Base-by-base conservation (phyloP, 495 filamentous ascomycete genomes). In the Neurospora intermedia region DNA sequence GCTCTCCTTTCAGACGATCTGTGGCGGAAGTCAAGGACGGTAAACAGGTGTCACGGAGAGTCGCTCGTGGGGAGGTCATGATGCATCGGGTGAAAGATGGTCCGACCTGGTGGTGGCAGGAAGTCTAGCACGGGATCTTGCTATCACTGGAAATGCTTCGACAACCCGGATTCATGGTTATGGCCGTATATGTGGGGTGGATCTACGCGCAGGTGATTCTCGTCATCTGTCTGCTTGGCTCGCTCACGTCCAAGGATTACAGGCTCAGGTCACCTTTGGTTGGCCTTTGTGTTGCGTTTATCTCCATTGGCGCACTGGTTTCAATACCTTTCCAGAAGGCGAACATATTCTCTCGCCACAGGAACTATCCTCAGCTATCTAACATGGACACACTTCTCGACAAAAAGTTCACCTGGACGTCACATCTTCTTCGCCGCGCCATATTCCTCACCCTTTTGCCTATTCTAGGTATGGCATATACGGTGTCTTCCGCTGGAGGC, bases 311-410 rank as follows among this genome's bases (percentile, higher is more conserved):
- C 43, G 89, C 90, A 27, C 80, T 92, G 20, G 75, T 90, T 16
- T 89, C 91, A 13, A 83, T 92, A 35, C 92, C 92, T 4, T 88
- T 92, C 75, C 89, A 92, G 72, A 90, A 90, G 78, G 92, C 89
- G 16, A 88, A 86, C 69, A 70, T 93, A 20, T 90, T 93, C 79
- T 88, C 87, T 48, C 85, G 89, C 15, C 83, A 87, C 13, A 85
- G 91, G 48, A 85, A 85, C 69, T 83, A 84, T 69, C 83, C 83
- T 16, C 86, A 84, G 46, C 89, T 84, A 16, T 88, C 89, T 80
- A 89, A 82, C 78, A 73, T 70, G 43, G 75, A 79, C 39, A 89
- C 87, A 82, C 89, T 86, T 40, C 88, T 87, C 75, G 78, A 89
- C 72, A 87, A 84, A 77, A 87, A 83, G 71, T 75, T 90, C 18